Base-by-base conservation (phyloP, 208 protist species). In the Leishmania turanica region DNA sequence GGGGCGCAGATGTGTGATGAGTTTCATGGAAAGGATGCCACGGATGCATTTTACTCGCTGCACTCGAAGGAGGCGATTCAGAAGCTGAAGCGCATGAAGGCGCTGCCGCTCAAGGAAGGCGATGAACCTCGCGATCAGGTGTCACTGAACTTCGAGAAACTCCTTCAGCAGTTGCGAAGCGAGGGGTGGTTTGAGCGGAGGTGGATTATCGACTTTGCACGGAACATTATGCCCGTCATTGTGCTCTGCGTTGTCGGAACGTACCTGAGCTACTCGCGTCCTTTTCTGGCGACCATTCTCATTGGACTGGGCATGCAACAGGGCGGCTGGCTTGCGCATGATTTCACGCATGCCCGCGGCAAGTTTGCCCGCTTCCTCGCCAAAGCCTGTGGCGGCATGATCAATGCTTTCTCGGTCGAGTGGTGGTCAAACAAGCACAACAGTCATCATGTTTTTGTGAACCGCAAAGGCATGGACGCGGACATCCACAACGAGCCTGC, bases 371-470 rank as follows among this genome's bases (percentile, higher is more conserved):
- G 82, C 66, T 86, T 90, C 53, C 84, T 96, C 45, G 90, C 86
- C 47, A 83, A 90, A 58, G 69, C 77, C 17, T 69, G 92, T 37
- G 90, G 88, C 21, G 91, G 89, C 17, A 56, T 91, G 34, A 86
- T 93, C 62, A 94, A 92, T 77, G 91, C 85, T 69, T 93, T 96
- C 74, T 94, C 90, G 19, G 76, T 90, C 19, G 77, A 86, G 53
- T 95, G 92, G 90, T 95, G 93, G 92, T 91, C 90, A 54, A 79
- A 94, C 79, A 96, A 95, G 82, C 93, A 96, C 88, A 93, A 95
- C 83, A 86, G 76, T n/a, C 93, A 97, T 90, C 93, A 97, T 86
- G 66, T 90, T 34, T 95, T 94, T 81, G 87, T 93, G 8, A 96
- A 97, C 82, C 84, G 91, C 51, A 92, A 93, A 87, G 64, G 82